These are phyloP conservation scores for Diaporthe sp. DNA, from an alignment of 2,329 filamentous ascomycete genomes.

Conservation along the genomic window DNA sequence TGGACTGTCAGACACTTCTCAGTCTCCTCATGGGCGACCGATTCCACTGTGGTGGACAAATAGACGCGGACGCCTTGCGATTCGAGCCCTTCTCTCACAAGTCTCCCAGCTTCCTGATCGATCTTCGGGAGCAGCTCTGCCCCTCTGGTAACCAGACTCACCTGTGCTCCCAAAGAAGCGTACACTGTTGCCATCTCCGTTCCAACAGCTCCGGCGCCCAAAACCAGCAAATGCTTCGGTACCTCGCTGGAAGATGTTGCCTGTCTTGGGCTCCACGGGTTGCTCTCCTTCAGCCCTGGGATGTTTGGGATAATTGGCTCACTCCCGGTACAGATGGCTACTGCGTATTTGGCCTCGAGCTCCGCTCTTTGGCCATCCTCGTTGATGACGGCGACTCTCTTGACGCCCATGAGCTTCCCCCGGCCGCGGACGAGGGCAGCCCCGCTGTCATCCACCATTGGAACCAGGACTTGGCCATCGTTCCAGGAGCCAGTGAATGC, in stretches of 20 bases:
- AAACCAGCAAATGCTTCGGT: neutral
- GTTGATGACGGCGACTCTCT: neutral
- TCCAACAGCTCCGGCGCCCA: neutral
- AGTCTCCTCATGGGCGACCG: neutral
- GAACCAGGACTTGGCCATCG: neutral
- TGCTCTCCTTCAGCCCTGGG: neutral
- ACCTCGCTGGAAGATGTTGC: slow-evolving; percentile 14
- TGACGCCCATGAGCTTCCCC: slow-evolving; percentile 1
- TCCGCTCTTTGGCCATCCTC: neutral
- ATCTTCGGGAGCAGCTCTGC: neutral
- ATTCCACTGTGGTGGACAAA: neutral
- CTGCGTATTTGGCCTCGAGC: neutral
- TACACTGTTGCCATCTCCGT: slow-evolving; percentile 11
- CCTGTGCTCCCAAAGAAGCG: neutral
- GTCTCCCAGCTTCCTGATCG: neutral
- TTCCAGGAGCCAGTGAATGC: neutral
- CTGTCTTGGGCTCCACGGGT: slow-evolving; percentile 1
- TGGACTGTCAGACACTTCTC: neutral
- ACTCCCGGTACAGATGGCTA: neutral
- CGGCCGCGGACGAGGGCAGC: neutral
- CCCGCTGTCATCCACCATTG: neutral
- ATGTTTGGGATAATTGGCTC: neutral
- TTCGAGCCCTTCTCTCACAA: neutral
- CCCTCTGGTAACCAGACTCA: neutral
- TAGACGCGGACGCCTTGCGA: neutral